Evolutionary conservation across 805 yeast species (phyloP), one percentile per base, ranked within the genome.

Genomic region (Cyberlindnera subsufficiens): DNA sequence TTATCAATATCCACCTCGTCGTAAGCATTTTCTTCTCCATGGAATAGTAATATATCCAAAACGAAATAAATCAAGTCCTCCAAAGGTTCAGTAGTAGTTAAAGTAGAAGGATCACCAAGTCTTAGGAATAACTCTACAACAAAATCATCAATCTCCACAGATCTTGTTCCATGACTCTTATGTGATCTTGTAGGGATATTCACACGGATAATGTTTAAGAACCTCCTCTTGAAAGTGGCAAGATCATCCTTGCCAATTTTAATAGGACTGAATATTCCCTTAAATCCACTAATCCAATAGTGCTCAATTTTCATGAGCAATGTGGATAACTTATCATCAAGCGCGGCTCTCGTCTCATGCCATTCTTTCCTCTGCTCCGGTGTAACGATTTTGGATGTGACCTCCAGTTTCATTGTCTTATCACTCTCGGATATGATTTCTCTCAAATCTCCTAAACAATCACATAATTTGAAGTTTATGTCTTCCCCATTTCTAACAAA

Each of bases 251-350:
- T 42, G 14, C 66, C 59, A 1, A 64, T 49, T 3, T 52, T 51
- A 8, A 48, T 48, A 1, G 65, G 63, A 33, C 67, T 64, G 55
- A 90, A 82, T 3, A 87, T 55, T 0, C 89, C 81, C 40, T 65
- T 65, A 50, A 88, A 85, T 0, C 91, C 95, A 13, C 91, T 88
- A 31, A 91, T 64, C 90, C 96, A 86, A 42, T 67, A 64, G 18
- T 60, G 59, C 42, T 87, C 91, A 8, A 86, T 72, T 29, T 67
- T 66, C 1, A 58, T 53, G n/a, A 91, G 57, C n/a, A 89, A 60
- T 2, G 59, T 60, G 32, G 71, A 59, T 40, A 91, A 55, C 37
- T 72, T 61, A 9, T 66, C 58, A 59, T 91, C 96, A 15, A 89
- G 64, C 0, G 60, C 63, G 42, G 75, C 77, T 38, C 97, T 66